Evolutionary conservation across 2,329 filamentous ascomycete genomes (phyloP), one percentile per base, ranked within the genome.

Genomic region (Xylaria sp.): DNA sequence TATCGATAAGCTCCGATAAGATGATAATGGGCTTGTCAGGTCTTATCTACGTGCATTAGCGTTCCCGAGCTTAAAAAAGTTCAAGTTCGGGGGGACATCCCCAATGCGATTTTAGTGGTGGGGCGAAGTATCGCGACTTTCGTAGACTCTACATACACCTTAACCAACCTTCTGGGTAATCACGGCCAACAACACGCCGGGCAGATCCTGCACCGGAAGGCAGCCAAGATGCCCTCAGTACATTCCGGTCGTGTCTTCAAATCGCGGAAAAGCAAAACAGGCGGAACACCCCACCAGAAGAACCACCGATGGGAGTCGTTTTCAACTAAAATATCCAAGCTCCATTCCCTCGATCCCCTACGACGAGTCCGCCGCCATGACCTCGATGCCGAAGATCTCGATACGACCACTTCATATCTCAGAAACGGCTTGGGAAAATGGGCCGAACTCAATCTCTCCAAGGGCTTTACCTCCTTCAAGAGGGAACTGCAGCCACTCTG

Each of bases 241-340:
- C 86, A 86, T 50, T 89, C 90, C 67, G 90, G 90, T 73, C 88
- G 89, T 78, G 91, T 92, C 77, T 83, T 86, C 76, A 92, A 92
- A 85, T 86, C 88, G 80, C 87, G 86, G 74, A 93, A 91, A 82
- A 86, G 86, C 72, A 94, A 92, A 79, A 87, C 87, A 70, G 48
- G 37, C 18, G 87, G 87, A 73, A 97, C 93, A 31, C 85, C 86
- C 60, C 92, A 94, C 74, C 90, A 91, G 71, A 94, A 93, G 78
- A 92, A 93, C 62, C 93, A 98, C 82, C 88, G 93, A 79, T 98
- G 94, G 89, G 92, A 98, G 82, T 91, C 93, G 71, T 98, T 98
- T 82, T 93, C 91, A 69, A 89, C 91, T 78, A 96, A 97, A 81
- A 93, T 98, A 80, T 89, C 93, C 72, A 96, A 94, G 80, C 88